Percentiles rank a stretch among this genome's conserved stretches.
Evolutionary conservation across 176 grass and related monocot species (phyloP).

Genomic region (Phoenix roebelenii): DNA sequence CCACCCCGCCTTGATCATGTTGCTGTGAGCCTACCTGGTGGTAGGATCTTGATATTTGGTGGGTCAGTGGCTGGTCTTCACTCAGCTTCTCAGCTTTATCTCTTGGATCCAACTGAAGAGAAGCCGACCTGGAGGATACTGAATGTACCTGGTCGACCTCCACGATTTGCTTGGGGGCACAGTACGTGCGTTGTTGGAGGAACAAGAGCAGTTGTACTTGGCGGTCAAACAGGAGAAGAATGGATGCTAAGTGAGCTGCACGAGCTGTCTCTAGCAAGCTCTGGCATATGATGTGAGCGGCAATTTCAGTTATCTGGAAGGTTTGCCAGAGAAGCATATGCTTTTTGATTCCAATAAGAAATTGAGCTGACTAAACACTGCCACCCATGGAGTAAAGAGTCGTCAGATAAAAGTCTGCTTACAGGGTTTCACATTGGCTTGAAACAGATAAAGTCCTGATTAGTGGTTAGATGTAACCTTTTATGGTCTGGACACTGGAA

Average conservation of each 20-base stretch:
- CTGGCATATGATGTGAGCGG: constrained; percentile 29
- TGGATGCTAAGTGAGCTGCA: constrained; percentile 80
- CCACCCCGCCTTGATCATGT: constrained; percentile 93
- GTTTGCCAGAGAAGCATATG: background rate
- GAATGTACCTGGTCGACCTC: constrained; percentile 67
- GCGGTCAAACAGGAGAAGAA: constrained; percentile 93
- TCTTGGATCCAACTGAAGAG: constrained; percentile 76
- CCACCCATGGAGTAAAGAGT: no score
- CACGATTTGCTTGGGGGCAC: constrained; percentile 88
- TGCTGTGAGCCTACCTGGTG: constrained; percentile 65
- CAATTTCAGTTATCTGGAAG: no score
- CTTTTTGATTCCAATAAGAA: background rate
- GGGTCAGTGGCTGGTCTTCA: constrained; percentile 93
- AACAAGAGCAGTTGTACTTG: constrained; percentile 78
- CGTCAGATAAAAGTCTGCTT: no score
- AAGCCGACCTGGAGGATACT: constrained; percentile 86
- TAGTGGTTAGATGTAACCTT: no score
- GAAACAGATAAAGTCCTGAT: no score
- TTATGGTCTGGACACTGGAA: no score
- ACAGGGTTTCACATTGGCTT: no score
- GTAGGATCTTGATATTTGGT: constrained; percentile 83
- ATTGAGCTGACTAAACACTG: background rate
- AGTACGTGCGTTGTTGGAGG: constrained; percentile 83
- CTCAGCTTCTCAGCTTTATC: constrained; percentile 79
- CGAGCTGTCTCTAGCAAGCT: constrained; percentile 63